Evolutionary conservation across 345 rosid genomes (phyloP).

Genomic region (Boechera divaricarpa): DNA sequence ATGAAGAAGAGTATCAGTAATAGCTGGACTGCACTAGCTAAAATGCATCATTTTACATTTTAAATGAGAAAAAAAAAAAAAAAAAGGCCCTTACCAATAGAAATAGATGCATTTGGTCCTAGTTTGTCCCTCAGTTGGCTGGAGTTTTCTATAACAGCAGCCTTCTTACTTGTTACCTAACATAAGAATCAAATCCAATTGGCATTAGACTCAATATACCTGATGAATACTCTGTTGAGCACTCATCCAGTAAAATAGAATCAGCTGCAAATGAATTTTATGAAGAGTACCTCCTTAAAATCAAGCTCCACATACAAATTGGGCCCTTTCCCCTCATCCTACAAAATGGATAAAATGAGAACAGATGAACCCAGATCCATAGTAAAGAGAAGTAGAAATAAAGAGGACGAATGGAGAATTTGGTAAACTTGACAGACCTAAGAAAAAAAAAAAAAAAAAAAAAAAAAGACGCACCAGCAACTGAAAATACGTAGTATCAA

Average conservation of each 20-base stretch:
- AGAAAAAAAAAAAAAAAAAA: constrained; percentile 6
- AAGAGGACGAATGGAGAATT: background rate
- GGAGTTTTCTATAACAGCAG: constrained; percentile 67
- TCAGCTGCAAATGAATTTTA: constrained; percentile 11
- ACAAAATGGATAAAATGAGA: constrained; percentile 33
- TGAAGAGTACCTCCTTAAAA: constrained; percentile 79
- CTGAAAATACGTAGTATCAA: constrained; percentile 91
- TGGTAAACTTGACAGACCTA: background rate
- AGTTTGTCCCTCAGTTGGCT: constrained; percentile 74
- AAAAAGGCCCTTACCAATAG: constrained; percentile 57
- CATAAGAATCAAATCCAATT: constrained; percentile 20
- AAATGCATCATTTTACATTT: constrained; percentile 12
- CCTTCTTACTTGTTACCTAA: constrained; percentile 91
- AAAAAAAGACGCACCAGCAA: constrained; percentile 58
- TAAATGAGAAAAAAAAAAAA: background rate
- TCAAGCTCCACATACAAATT: constrained; percentile 89
- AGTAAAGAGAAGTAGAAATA: background rate
- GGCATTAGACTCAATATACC: constrained; percentile 17
- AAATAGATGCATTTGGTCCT: constrained; percentile 72
- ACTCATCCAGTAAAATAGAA: background rate
- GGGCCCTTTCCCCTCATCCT: constrained; percentile 91
- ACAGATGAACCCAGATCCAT: background rate
- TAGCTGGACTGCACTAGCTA: constrained; percentile 11
- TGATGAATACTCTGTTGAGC: constrained; percentile 8
- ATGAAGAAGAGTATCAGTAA: constrained; percentile 20